A percentile compares a stretch with the other conserved stretches of the same genome.
Evolutionary conservation across 2,329 filamentous ascomycete genomes (phyloP).

Genomic region (Pestalotiopsis sp.): DNA sequence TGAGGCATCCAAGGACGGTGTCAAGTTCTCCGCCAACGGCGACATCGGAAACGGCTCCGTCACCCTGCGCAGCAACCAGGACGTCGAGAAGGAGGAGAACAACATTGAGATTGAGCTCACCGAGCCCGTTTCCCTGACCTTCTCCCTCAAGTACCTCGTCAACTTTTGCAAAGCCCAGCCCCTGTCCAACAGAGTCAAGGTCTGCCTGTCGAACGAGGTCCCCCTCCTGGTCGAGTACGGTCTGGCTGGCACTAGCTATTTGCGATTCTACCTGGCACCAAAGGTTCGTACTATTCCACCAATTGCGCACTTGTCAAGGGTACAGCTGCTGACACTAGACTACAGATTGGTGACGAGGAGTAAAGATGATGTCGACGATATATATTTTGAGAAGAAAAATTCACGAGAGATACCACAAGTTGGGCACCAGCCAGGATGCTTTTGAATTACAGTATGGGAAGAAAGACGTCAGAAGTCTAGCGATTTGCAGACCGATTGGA

Average conservation of each 20-base stretch:
- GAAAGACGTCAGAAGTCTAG: background rate
- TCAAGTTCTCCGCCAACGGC: slow-evolving; percentile 91
- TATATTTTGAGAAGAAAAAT: slow-evolving; percentile 12
- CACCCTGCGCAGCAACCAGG: slow-evolving; percentile 84
- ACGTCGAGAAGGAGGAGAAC: slow-evolving; percentile 84
- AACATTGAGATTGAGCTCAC: slow-evolving; percentile 88
- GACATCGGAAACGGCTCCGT: slow-evolving; percentile 97
- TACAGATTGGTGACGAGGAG: slow-evolving; percentile 14
- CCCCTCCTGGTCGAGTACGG: slow-evolving; percentile 93
- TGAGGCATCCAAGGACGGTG: slow-evolving; percentile 93
- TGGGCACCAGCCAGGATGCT: background rate
- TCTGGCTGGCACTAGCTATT: slow-evolving; percentile 78
- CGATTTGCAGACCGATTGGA: background rate
- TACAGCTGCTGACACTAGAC: background rate
- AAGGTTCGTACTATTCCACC: slow-evolving; percentile 67
- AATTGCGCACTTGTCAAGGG: background rate
- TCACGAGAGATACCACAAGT: slow-evolving; percentile 16
- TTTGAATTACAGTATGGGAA: slow-evolving; percentile 6
- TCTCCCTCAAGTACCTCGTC: slow-evolving; percentile 98
- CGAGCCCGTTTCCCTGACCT: slow-evolving; percentile 92
- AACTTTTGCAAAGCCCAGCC: slow-evolving; percentile 99
- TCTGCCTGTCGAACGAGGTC: slow-evolving; percentile 95
- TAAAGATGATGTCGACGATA: background rate
- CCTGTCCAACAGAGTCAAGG: slow-evolving; percentile 80
- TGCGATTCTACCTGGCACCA: slow-evolving; percentile 96